These are phyloP conservation scores for Xylaria scruposa DNA, from an alignment of 495 filamentous ascomycete genomes.

Conservation along the genomic window DNA sequence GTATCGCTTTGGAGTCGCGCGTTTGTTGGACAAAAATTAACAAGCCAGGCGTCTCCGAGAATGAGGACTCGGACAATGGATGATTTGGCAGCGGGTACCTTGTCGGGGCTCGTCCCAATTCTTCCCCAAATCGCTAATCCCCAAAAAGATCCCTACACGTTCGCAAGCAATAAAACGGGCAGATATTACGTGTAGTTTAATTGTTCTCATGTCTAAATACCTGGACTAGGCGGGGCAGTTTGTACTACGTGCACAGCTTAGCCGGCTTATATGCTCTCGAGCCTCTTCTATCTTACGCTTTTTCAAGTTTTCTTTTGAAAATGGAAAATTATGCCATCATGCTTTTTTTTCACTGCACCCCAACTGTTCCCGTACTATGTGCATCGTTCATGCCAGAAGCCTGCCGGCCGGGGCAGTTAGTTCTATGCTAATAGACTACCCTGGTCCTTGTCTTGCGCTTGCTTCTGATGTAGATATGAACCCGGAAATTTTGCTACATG, in stretches of 20 bases:
- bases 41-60: constrained; percentile 11
- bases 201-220: constrained; percentile 8
- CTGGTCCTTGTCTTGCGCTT: neutral
- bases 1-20: constrained; percentile 1
- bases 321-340: neutral
- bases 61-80: constrained; percentile 5
- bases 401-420: constrained; percentile 6
- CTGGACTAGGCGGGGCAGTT: neutral
- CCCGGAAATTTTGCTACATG: neutral
- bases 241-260: neutral
- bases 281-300: neutral
- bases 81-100: constrained; percentile 7
- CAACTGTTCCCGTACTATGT: too few species aligned
- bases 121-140: neutral
- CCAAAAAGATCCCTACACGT: constrained; percentile 15
- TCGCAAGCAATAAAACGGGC: constrained; percentile 7
- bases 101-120: constrained; percentile 8
- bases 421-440: neutral
- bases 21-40: neutral
- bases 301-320: neutral
- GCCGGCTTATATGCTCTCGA: neutral
- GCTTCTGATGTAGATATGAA: neutral
- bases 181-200: constrained; percentile 14
- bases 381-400: neutral
- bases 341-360: neutral